Conservation (phyloP, 2,329 filamentous ascomycete species). For the Dendrostoma leiphaemia region DNA sequence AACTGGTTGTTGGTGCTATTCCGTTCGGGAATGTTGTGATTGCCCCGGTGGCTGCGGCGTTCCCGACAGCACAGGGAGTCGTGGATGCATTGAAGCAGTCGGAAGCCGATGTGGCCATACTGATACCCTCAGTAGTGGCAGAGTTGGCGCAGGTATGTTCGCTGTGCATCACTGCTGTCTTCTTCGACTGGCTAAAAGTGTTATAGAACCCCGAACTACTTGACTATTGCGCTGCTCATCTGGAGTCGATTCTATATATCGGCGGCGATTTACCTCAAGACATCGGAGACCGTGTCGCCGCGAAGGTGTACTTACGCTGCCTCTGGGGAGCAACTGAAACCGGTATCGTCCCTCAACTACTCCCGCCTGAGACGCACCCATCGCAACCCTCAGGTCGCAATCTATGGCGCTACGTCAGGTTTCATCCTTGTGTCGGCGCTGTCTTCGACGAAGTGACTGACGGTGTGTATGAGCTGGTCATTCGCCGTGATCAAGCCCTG, state of each 20-base stretch:
- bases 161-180: neutral
- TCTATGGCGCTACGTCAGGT: conserved; percentile 11
- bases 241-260: conserved; percentile 6
- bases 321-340: conserved; percentile 15
- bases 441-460: neutral
- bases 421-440: conserved; percentile 2
- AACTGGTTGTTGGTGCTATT: no score
- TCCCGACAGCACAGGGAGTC: conserved; percentile 26
- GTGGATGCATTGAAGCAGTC: conserved; percentile 28
- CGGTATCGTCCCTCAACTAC: conserved; percentile 4
- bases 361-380: no score
- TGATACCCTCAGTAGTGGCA: conserved; percentile 32
- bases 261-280: conserved; percentile 10
- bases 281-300: conserved; percentile 2
- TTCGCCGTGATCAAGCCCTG: neutral
- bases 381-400: no score
- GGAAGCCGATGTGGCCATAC: conserved; percentile 29
- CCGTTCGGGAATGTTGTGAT: conserved; percentile 25
- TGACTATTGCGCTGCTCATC: neutral
- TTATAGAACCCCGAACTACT: neutral
- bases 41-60: conserved; percentile 23
- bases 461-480: conserved; percentile 3
- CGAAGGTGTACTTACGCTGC: neutral
- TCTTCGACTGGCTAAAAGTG: neutral
- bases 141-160: conserved; percentile 25